Percentiles rank a stretch among this genome's conserved stretches.
Evolutionary conservation across 129 eudicot species (phyloP).

Genomic region (Oenanthe sinensis): DNA sequence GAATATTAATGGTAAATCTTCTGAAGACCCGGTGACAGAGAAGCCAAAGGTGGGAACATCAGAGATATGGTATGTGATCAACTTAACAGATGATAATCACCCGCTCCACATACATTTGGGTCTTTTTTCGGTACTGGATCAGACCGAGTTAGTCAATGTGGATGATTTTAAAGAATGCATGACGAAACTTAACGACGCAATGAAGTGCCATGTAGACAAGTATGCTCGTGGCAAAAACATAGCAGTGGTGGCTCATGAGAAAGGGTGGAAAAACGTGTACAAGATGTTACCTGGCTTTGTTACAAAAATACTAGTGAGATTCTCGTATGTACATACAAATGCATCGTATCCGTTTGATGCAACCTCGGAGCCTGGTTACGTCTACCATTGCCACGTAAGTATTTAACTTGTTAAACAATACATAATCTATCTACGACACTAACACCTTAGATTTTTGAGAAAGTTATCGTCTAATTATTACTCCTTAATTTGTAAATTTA

Average conservation of each 20-base stretch:
- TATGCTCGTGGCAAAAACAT: slow-evolving; percentile 39
- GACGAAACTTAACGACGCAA: slow-evolving; percentile 42
- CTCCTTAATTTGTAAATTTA: neutral
- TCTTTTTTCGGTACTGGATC: slow-evolving; percentile 53
- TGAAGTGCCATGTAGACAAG: slow-evolving; percentile 38
- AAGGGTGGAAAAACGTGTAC: slow-evolving; percentile 88
- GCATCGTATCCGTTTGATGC: slow-evolving; percentile 39
- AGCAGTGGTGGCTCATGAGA: slow-evolving; percentile 53
- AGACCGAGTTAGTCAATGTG: slow-evolving; percentile 35
- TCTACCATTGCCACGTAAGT: slow-evolving; percentile 84
- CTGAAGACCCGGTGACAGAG: slow-evolving; percentile 69
- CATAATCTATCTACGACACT: neutral
- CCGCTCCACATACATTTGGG: slow-evolving; percentile 84
- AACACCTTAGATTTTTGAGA: neutral
- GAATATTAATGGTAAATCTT: slow-evolving; percentile 49
- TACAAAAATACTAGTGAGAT: slow-evolving; percentile 57
- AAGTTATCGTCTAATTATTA: neutral
- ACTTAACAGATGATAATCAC: slow-evolving; percentile 83
- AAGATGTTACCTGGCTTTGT: slow-evolving; percentile 74
- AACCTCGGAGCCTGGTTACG: slow-evolving; percentile 40
- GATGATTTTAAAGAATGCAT: slow-evolving; percentile 55
- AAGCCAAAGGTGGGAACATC: slow-evolving; percentile 62
- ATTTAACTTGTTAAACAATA: neutral
- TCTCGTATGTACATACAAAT: slow-evolving; percentile 61
- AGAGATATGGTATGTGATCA: slow-evolving; percentile 84